Conservation (phyloP, 2,329 filamentous ascomycete genomes). For the Sporothrix pseudoabietina region DNA sequence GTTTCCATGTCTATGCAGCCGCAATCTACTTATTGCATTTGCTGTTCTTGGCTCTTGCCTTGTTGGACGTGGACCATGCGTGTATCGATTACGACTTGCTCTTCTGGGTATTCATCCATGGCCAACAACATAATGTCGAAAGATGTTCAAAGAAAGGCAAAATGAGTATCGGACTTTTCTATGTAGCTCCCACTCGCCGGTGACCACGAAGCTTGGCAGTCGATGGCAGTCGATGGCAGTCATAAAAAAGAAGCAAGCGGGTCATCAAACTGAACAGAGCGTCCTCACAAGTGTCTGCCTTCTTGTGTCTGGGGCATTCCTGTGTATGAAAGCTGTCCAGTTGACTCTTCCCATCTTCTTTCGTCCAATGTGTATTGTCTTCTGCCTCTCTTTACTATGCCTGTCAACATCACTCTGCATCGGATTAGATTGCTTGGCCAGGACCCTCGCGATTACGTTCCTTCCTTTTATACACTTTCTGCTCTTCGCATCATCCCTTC, state of each 20-base stretch:
- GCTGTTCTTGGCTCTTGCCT: constrained; percentile 22
- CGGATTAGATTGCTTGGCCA: constrained; percentile 6
- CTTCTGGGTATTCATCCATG: background rate
- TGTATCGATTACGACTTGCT: constrained; percentile 5
- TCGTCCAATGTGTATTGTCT: background rate
- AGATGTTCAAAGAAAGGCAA: background rate
- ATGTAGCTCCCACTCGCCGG: background rate
- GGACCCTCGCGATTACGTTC: constrained; percentile 8
- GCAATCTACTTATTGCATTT: background rate
- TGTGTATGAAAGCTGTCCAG: background rate
- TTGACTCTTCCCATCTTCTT: background rate
- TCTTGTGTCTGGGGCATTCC: background rate
- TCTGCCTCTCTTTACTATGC: background rate
- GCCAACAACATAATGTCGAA: background rate
- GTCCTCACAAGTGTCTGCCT: background rate
- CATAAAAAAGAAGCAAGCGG: background rate
- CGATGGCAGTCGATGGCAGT: no score
- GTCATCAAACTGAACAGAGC: background rate
- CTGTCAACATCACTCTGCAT: background rate
- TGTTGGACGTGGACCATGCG: background rate
- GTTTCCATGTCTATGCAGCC: background rate
- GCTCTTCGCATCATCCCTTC: background rate
- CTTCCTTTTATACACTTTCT: constrained; percentile 4
- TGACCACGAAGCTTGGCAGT: background rate
- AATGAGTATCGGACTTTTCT: background rate